Base-by-base conservation (phyloP, 202 grass and related monocot species). In the Saccharum hybrid region DNA sequence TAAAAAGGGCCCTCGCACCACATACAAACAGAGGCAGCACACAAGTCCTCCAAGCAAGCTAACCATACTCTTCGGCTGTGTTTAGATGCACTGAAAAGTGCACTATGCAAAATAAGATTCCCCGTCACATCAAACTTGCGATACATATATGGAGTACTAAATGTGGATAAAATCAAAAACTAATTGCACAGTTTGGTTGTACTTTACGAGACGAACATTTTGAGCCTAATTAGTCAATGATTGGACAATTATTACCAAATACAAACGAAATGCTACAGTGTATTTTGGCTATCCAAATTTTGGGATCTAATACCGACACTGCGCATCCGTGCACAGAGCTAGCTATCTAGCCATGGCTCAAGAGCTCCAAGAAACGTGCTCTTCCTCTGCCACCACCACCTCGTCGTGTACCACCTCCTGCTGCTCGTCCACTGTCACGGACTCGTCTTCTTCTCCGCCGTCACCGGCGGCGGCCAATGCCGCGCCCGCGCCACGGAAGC, bases 341-440 rank as follows among this genome's bases (percentile, higher is more conserved):
- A 28, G 28, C 28, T 28, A 28, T 28, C 12, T 51, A 13, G 56
- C 37, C 76, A 87, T 87, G 88, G 76, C 71, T 79, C 65, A 75
- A 7, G 75, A 80, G 84, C 76, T 84, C 71, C 84, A 76, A 60
- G 89, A 90, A 59, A 85, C 68, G 78, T 78, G 74, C 3, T 87
- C 88, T 9, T 87, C 79, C 28, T 90, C 91, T 13, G 75, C 86
- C 19, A 68, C 77, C 9, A 76, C 78, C 51, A 75, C 84, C 5
- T 31, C 82, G 7, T 88, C 77, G 15, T 81, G 79, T 5, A 82
- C 88, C 36, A 85, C 72, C 52, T 84, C 85, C 9, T 83, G 74
- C 36, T 87, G 86, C 83, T 82, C 72, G 16, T 91, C 89, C 84
- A 73, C 88, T 23, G 87, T 85, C 34, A 91, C 89, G 33, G 80